Conservation (phyloP, 805 yeast species). For the Hanseniaspora pseudoguilliermondii region DNA sequence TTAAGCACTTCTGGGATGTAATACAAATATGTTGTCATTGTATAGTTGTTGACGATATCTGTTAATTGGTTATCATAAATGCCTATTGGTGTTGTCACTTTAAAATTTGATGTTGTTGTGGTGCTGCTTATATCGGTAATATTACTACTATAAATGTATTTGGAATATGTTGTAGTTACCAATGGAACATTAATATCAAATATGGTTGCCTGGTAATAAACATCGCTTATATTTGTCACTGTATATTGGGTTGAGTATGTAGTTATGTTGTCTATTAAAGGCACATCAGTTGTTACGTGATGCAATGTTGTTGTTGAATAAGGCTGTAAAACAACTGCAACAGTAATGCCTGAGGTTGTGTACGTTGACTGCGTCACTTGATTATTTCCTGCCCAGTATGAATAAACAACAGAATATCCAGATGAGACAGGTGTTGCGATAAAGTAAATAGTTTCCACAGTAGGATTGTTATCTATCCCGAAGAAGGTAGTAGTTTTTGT, state of each 20-base stretch:
- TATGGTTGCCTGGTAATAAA: background rate
- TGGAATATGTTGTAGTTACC: background rate
- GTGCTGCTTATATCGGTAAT: background rate
- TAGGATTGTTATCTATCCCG: conserved; percentile 13
- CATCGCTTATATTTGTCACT: background rate
- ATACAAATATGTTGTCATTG: background rate
- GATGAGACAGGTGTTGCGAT: conserved; percentile 5
- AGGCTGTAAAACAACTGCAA: conserved; percentile 18
- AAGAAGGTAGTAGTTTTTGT: conserved; percentile 8
- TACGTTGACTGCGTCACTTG: background rate
- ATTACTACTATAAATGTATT: background rate
- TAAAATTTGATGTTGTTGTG: background rate
- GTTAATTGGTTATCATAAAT: background rate
- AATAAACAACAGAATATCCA: background rate
- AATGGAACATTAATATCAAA: background rate
- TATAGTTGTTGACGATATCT: background rate
- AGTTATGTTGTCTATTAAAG: background rate
- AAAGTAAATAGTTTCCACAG: conserved; percentile 10
- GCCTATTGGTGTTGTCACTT: background rate
- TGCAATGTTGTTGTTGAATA: background rate
- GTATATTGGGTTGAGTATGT: background rate
- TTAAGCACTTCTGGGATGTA: background rate
- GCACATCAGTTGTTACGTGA: background rate
- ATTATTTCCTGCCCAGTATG: conserved; percentile 1
- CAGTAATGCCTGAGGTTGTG: conserved; percentile 6